These are phyloP conservation scores for Aphanomyces stellatus DNA, from an alignment of 352 stramenopile genomes.

Conservation along the genomic window DNA sequence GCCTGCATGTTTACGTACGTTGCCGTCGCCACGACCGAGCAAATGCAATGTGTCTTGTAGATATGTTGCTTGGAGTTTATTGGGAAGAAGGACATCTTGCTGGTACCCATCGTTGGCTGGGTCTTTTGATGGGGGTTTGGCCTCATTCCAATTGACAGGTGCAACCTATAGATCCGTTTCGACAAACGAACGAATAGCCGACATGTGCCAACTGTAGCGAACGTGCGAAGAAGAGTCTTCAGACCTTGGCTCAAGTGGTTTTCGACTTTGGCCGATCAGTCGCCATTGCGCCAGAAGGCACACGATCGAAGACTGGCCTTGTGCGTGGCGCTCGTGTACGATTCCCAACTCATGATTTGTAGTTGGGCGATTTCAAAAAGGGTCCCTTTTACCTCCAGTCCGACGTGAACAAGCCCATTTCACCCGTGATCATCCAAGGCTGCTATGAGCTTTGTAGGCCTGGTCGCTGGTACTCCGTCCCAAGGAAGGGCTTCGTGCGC, in stretches of 20 bases:
- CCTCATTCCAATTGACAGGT: conserved; percentile 71
- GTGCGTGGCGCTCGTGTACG: conserved; percentile 26
- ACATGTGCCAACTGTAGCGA: too few relatives aligned
- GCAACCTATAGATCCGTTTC: conserved; percentile 50
- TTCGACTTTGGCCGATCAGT: conserved; percentile 63
- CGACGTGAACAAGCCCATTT: conserved; percentile 73
- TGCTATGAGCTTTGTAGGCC: conserved; percentile 70
- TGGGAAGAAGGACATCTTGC: conserved; percentile 71
- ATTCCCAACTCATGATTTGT: too few relatives aligned
- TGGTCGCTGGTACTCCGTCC: conserved; percentile 52
- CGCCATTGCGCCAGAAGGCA: conserved; percentile 72
- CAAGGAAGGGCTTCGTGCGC: conserved; percentile 51
- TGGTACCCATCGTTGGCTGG: conserved; percentile 69
- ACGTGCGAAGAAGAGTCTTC: conserved; percentile 53
- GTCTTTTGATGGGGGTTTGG: conserved; percentile 54
- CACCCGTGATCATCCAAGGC: conserved; percentile 67
- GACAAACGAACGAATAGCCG: too few relatives aligned
- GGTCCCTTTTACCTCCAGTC: conserved; percentile 73
- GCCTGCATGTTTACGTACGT: conserved; percentile 69
- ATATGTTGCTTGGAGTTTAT: conserved; percentile 47
- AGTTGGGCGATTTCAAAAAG: conserved; percentile 82
- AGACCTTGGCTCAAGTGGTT: conserved; percentile 47
- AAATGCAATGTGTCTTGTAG: conserved; percentile 34
- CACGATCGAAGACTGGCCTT: conserved; percentile 66
- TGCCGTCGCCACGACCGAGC: conserved; percentile 30